Conservation (phyloP, 495 filamentous ascomycete species). For the Penicillium crystallinum region DNA sequence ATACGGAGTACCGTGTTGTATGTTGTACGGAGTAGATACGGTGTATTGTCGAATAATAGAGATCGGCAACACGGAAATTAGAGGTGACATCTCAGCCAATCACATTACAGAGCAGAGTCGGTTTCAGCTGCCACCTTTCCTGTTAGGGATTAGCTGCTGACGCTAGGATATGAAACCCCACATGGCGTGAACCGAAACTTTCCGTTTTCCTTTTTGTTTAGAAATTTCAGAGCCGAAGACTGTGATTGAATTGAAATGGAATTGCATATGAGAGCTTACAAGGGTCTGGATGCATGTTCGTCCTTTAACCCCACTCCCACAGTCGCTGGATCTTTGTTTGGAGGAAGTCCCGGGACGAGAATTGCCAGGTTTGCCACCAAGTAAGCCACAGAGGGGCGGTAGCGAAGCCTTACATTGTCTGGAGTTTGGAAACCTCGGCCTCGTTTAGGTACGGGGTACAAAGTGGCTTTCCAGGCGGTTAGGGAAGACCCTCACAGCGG, state of each 20-base stretch:
- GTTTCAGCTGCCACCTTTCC: conserved; percentile 12
- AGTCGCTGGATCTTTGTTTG: neutral
- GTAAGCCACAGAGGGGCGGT: conserved; percentile 4
- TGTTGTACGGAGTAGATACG: no score
- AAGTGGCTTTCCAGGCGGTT: neutral
- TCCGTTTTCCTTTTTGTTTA: conserved; percentile 12
- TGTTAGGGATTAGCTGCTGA: conserved; percentile 5
- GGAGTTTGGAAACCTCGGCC: neutral
- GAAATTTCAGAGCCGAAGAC: no score
- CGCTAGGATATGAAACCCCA: conserved; percentile 9
- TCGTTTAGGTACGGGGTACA: neutral
- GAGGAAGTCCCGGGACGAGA: neutral
- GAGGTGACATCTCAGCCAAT: conserved; percentile 2
- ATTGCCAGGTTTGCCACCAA: neutral
- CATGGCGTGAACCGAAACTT: conserved; percentile 16
- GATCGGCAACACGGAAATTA: conserved; percentile 30
- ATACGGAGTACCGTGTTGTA: no score
- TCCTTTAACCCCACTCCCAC: neutral
- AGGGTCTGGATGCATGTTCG: neutral
- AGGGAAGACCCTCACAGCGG: conserved; percentile 5
- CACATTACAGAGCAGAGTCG: neutral
- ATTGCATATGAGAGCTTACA: neutral
- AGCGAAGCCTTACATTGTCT: conserved; percentile 5
- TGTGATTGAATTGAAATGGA: no score
- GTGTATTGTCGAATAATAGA: neutral